A percentile compares a stretch with the other conserved stretches of the same genome.
Evolutionary conservation across 257 asterid species (phyloP).

Genomic region (Schizonepeta tenuifolia): DNA sequence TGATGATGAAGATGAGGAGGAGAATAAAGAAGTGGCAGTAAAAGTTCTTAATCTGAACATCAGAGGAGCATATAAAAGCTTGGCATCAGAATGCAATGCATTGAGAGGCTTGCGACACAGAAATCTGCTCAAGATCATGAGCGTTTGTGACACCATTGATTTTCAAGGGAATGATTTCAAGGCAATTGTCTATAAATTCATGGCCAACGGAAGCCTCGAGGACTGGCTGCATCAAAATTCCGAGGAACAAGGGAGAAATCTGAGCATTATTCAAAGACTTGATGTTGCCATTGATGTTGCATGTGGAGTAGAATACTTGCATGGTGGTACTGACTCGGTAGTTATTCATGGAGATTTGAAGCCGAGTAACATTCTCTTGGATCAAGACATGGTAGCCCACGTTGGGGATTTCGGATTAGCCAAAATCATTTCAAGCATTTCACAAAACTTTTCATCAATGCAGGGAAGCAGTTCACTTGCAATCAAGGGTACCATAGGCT

Average conservation of each 20-base stretch:
- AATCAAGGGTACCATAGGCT: constrained; percentile 9
- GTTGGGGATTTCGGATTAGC: neutral
- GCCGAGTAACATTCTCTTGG: neutral
- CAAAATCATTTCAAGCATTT: neutral
- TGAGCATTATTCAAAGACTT: neutral
- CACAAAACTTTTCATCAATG: neutral
- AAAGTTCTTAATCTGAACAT: neutral
- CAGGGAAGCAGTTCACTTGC: neutral
- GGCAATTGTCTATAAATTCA: neutral
- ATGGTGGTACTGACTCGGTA: neutral
- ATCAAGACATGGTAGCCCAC: neutral
- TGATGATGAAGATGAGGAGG: too few relatives aligned
- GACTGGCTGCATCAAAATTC: neutral
- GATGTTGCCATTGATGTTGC: neutral
- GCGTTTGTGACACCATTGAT: neutral
- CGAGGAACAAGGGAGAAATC: neutral
- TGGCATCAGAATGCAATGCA: neutral
- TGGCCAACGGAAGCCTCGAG: constrained; percentile 5
- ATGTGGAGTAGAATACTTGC: neutral
- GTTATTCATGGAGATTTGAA: neutral
- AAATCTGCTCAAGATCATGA: neutral
- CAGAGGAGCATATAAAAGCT: neutral
- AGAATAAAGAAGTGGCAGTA: neutral
- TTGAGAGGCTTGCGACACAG: neutral
- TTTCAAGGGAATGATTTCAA: neutral